These are phyloP conservation scores for Pelargonium exstipulatum DNA, from an alignment of 441 rosid genomes.

Conservation along the genomic window DNA sequence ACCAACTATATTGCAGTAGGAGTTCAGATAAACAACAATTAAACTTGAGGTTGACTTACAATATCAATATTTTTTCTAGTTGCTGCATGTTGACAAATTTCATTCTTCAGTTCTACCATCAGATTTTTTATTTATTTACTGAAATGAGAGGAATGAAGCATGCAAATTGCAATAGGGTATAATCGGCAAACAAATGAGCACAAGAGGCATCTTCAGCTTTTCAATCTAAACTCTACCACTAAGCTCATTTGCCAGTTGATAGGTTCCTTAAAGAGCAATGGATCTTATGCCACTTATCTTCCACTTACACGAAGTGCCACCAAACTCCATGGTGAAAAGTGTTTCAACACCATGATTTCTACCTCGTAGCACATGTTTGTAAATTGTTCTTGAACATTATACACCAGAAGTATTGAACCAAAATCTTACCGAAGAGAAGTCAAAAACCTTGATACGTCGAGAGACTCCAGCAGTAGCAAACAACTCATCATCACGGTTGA, in stretches of 20 bases:
- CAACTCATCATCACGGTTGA: conserved; percentile 89
- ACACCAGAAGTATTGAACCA: conserved; percentile 2
- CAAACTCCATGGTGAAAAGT: conserved; percentile 2
- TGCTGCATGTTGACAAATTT: not conserved
- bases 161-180: not conserved
- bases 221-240: not conserved
- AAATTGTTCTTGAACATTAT: not conserved
- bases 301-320: not conserved
- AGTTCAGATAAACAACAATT: not conserved
- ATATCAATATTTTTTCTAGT: not conserved
- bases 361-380: conserved; percentile 5
- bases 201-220: not conserved
- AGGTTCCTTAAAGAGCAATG: not conserved
- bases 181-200: not conserved
- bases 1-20: not conserved
- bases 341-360: not conserved
- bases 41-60: not conserved
- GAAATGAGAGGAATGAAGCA: not conserved
- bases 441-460: conserved; percentile 85
- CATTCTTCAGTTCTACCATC: conserved; percentile 1
- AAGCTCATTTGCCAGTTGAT: not conserved
- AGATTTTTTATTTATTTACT: not conserved
- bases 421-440: conserved; percentile 75
- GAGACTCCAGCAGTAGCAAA: conserved; percentile 99
- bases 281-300: not conserved